These are phyloP conservation scores for Galerina marginata DNA, from an alignment of 768 basidiomycete genomes.

Conservation along the genomic window DNA sequence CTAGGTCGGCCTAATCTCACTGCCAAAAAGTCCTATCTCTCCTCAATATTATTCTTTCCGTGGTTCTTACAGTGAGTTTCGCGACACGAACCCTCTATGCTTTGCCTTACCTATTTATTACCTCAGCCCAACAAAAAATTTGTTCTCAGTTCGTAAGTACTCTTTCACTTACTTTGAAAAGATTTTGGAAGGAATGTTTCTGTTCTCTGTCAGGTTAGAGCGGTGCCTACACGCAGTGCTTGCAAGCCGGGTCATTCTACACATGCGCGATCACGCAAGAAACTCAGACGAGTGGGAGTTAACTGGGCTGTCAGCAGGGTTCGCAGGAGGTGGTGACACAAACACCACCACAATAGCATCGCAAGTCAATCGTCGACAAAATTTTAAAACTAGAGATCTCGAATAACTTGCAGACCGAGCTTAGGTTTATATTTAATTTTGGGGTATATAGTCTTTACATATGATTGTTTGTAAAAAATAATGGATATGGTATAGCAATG, in stretches of 20 bases:
- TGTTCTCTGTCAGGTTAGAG: background rate
- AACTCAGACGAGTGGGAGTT: background rate
- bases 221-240: conserved; percentile 9
- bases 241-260: conserved; percentile 13
- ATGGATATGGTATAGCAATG: too few species aligned
- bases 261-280: conserved; percentile 8
- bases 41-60: conserved; percentile 11
- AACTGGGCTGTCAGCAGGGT: too few species aligned
- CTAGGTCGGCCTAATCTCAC: background rate
- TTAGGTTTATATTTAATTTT: too few species aligned
- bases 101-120: background rate
- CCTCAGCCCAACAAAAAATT: conserved; percentile 4
- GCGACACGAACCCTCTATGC: background rate
- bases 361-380: too few species aligned
- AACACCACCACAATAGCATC: too few species aligned
- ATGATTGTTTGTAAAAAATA: too few species aligned
- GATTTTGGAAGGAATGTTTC: background rate
- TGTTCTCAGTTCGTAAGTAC: conserved; percentile 6
- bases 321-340: too few species aligned
- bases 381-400: too few species aligned
- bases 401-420: too few species aligned
- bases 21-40: conserved; percentile 6
- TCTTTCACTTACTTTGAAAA: background rate
- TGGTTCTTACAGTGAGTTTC: conserved; percentile 7
- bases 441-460: too few species aligned